Evolutionary conservation across 2,329 filamentous ascomycete genomes (phyloP).

Genomic region (Tolypocladium album): DNA sequence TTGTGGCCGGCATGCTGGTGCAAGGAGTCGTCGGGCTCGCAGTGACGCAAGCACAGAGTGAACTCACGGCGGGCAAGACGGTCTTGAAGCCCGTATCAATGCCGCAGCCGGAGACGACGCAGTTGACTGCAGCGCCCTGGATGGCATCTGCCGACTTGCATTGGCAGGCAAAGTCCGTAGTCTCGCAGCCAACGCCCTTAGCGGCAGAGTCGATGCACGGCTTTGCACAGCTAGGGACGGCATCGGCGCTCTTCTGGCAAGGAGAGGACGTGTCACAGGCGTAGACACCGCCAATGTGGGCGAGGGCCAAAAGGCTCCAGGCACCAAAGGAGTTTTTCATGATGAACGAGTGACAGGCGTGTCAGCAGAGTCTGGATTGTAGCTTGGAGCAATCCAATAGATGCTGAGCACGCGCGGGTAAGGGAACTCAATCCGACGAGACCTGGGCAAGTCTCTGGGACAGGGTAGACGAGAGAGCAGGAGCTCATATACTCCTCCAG

Average conservation of each 20-base stretch:
- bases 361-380: background rate
- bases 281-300: slow-evolving; percentile 5
- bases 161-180: slow-evolving; percentile 13
- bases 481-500: background rate
- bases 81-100: slow-evolving; percentile 1
- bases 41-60: slow-evolving; percentile 13
- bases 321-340: slow-evolving; percentile 4
- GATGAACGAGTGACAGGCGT: background rate
- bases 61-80: slow-evolving; percentile 9
- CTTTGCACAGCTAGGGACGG: slow-evolving; percentile 12
- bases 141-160: slow-evolving; percentile 12
- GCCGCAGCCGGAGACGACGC: slow-evolving; percentile 12
- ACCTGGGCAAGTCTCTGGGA: background rate
- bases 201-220: slow-evolving; percentile 15
- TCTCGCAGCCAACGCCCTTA: slow-evolving; percentile 9
- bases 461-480: background rate
- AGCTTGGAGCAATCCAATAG: background rate
- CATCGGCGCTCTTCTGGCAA: slow-evolving; percentile 13
- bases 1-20: slow-evolving; percentile 1
- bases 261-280: slow-evolving; percentile 11
- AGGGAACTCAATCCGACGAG: background rate
- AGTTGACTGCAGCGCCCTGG: slow-evolving; percentile 9
- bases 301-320: slow-evolving; percentile 10
- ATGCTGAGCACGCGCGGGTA: background rate
- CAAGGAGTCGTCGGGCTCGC: slow-evolving; percentile 12